These are phyloP conservation scores for Dothideomycetidae sp. DNA, from an alignment of 2,329 filamentous ascomycete species.

Conservation along the genomic window DNA sequence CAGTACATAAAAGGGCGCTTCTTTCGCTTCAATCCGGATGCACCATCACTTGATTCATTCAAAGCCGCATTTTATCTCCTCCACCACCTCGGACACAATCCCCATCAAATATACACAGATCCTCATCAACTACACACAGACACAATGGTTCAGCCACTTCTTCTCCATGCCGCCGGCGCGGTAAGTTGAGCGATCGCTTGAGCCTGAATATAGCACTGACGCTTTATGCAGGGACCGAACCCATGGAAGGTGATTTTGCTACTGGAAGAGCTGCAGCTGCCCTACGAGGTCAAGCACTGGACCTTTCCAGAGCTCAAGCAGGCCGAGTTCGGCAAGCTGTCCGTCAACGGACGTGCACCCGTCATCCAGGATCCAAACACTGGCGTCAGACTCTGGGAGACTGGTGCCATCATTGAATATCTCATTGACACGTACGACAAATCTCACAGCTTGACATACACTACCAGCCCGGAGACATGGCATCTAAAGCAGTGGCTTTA, in stretches of 20 bases:
- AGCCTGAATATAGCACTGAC: neutral
- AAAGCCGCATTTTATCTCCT: no score
- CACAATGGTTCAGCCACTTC: conserved; percentile 13
- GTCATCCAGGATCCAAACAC: conserved; percentile 35
- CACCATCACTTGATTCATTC: no score
- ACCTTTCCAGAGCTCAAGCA: conserved; percentile 28
- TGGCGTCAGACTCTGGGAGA: conserved; percentile 27
- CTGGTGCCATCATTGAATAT: conserved; percentile 19
- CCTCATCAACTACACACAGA: no score
- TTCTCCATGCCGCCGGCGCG: conserved; percentile 11
- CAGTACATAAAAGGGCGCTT: no score
- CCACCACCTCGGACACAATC: no score
- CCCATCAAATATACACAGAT: no score
- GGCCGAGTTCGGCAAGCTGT: conserved; percentile 24
- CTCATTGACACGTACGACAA: conserved; percentile 31
- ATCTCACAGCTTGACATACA: conserved; percentile 28
- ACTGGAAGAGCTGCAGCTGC: conserved; percentile 30
- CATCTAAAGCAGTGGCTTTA: conserved; percentile 26
- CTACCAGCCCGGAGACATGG: conserved; percentile 23
- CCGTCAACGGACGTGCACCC: conserved; percentile 31
- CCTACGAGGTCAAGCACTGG: conserved; percentile 25
- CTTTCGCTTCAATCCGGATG: no score
- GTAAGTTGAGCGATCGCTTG: no score
- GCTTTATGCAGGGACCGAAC: conserved; percentile 22
- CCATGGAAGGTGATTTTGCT: conserved; percentile 33